phyloP scores from a whole-genome alignment of 2,329 filamentous ascomycete genomes.

The Diplodia corticola region DNA sequence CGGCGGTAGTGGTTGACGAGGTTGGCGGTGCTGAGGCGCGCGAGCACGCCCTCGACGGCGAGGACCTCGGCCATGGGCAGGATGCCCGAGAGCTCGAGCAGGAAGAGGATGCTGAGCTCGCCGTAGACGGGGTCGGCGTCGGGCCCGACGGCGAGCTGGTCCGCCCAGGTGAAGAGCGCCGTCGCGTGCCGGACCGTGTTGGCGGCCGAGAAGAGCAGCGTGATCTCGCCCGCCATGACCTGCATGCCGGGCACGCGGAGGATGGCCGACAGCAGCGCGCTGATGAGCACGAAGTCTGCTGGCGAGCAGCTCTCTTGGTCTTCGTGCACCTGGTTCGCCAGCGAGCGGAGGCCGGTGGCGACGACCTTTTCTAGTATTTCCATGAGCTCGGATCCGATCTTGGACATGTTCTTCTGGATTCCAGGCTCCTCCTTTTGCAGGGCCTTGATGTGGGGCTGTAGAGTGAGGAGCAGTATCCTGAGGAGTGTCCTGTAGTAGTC shows the following conservation, averaged over 20 bases:
- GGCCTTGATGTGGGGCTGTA: slow-evolving; percentile 61
- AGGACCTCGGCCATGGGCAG: slow-evolving; percentile 83
- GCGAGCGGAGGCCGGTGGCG: slow-evolving; percentile 75
- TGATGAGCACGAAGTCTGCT: slow-evolving; percentile 82
- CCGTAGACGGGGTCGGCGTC: slow-evolving; percentile 87
- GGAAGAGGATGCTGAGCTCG: slow-evolving; percentile 84
- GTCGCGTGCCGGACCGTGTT: slow-evolving; percentile 78
- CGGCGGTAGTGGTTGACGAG: slow-evolving; percentile 74
- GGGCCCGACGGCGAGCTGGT: slow-evolving; percentile 66
- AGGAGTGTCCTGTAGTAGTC: slow-evolving; percentile 81
- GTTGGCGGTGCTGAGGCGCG: slow-evolving; percentile 75
- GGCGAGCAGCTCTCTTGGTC: slow-evolving; percentile 64
- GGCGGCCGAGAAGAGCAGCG: slow-evolving; percentile 55
- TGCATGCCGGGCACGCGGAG: slow-evolving; percentile 75
- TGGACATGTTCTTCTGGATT: slow-evolving; percentile 30
- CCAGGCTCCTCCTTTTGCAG: neutral
- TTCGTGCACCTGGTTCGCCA: slow-evolving; percentile 82
- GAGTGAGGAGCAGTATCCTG: slow-evolving; percentile 78
- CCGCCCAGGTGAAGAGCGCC: slow-evolving; percentile 91
- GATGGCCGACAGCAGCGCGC: slow-evolving; percentile 82
- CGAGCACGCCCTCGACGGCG: slow-evolving; percentile 80
- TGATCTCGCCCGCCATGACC: slow-evolving; percentile 56
- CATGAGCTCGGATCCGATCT: slow-evolving; percentile 54
- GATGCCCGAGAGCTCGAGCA: slow-evolving; percentile 82
- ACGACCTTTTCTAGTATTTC: slow-evolving; percentile 80